These are phyloP conservation scores for sorghum (Sorghum bicolor) DNA, from an alignment of 176 grass and related monocot species.

Conservation along the genomic window DNA sequence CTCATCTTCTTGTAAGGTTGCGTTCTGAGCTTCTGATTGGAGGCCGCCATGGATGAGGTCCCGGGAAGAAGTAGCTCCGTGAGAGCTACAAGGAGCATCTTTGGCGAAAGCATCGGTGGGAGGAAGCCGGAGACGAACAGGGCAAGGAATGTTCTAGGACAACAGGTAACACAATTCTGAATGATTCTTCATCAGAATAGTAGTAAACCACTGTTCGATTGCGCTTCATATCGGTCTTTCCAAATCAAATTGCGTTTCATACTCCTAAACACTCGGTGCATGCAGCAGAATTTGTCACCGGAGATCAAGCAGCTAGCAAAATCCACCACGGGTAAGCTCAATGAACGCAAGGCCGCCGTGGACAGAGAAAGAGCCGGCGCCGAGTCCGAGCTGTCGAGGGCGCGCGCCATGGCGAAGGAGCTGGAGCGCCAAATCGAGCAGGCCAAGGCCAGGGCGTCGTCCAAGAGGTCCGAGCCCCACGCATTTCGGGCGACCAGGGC, in stretches of 20 bases:
- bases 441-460: constrained; percentile 37
- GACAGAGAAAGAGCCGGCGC: constrained; percentile 49
- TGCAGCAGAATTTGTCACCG: constrained; percentile 48
- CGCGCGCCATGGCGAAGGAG: constrained; percentile 40
- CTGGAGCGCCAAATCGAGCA: constrained; percentile 57
- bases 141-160: neutral
- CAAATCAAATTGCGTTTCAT: neutral
- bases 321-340: constrained; percentile 35
- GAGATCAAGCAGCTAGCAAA: constrained; percentile 47
- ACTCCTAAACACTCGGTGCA: neutral
- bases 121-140: constrained; percentile 48
- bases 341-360: constrained; percentile 47
- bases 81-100: constrained; percentile 67
- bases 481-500: neutral
- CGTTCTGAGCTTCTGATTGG: constrained; percentile 37
- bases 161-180: constrained; percentile 50
- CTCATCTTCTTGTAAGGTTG: neutral
- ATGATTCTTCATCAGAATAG: constrained; percentile 2
- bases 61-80: constrained; percentile 52
- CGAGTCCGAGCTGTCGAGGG: constrained; percentile 50
- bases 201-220: neutral
- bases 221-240: neutral
- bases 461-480: constrained; percentile 27
- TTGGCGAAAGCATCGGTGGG: constrained; percentile 66
- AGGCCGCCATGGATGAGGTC: constrained; percentile 42